Evolutionary conservation across 2,329 filamentous ascomycete genomes (phyloP), one percentile per base, ranked within the genome.

Genomic region (Tolypocladium ophioglossoides): DNA sequence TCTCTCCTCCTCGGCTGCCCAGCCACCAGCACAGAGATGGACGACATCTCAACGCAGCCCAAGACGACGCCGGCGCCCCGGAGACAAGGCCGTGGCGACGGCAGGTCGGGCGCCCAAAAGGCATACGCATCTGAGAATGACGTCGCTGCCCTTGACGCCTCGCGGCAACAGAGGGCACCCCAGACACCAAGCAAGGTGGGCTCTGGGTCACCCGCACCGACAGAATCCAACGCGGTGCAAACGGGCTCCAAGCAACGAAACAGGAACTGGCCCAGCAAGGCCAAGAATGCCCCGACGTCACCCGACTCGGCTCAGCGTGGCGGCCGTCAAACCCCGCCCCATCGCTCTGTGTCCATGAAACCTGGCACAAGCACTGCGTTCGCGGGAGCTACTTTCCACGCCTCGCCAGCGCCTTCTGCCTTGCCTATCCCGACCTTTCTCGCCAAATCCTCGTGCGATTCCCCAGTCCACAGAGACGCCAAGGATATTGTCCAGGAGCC

Each of bases 311-410:
- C 64, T 24, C 73, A 67, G 20, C 64, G 67, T 46, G 22, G 41
- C 20, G 72, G 68, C 32, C 72, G 72, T 24, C 71, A 71, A 50
- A 81, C 77, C 20, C 70, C 64, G 24, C 69, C 70, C 20, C 63
- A 66, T 12, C 72, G 76, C 51, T 72, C 71, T 18, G 65, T 66
- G 10, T 67, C 71, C 34, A 66, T 74, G 59, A 78, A 77, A 64
- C 70, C 77, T 48, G 69, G 70, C 50, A 70, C 70, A 34, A 71
- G 71, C 50, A 76, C 82, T 56, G 84, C 86, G 48, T 99, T 96
- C 71, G 94, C 94, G 40, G 94, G 92, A 16, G 87, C 92, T 37
- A 95, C 91, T 6, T 99, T 97, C 69, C 91, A 96, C 70, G 89
- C 91, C 41, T 97, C 94, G 10, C 94, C 94, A 22, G 92, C 91